Evolutionary conservation across 2,329 filamentous ascomycete species (phyloP).

Genomic region (Trichothecium sympodiale): DNA sequence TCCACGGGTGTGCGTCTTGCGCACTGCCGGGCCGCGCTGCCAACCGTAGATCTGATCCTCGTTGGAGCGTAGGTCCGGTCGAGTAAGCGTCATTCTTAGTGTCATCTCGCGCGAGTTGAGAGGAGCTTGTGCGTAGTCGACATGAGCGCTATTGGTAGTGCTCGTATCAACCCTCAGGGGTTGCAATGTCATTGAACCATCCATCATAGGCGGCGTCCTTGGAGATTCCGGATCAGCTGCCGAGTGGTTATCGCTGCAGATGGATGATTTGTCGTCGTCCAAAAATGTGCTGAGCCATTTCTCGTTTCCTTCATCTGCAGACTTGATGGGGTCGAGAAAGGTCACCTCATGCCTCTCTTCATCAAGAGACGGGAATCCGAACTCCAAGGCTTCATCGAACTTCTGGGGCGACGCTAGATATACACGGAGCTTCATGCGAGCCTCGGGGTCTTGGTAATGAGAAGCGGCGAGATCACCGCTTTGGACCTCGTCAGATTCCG

Average conservation of each 20-base stretch:
- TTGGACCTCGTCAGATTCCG: conserved; percentile 14
- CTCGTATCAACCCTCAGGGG: conserved; percentile 15
- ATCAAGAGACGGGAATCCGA: conserved; percentile 69
- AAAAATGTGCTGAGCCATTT: conserved; percentile 44
- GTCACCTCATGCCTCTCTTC: conserved; percentile 14
- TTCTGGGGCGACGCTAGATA: conserved; percentile 86
- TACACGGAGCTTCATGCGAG: conserved; percentile 71
- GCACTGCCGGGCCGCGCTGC: conserved; percentile 33
- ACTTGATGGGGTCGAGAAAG: conserved; percentile 1
- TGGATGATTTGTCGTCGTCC: conserved; percentile 44
- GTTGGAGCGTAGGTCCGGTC: conserved; percentile 70
- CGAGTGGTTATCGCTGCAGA: conserved; percentile 44
- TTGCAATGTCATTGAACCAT: conserved; percentile 22
- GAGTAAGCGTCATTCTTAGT: conserved; percentile 85
- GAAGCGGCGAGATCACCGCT: conserved; percentile 61
- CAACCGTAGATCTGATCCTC: conserved; percentile 65
- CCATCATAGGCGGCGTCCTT: conserved; percentile 39
- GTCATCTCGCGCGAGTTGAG: conserved; percentile 76
- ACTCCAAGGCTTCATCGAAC: conserved; percentile 90
- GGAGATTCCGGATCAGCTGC: conserved; percentile 49
- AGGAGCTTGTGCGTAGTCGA: conserved; percentile 38
- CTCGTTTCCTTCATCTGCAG: conserved; percentile 5
- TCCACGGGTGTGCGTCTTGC: conserved; percentile 29
- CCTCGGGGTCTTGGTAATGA: conserved; percentile 85
- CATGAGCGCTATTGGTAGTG: conserved; percentile 15